Conservation (phyloP, 1,284 basidiomycete species). For the Flammula alnicola region DNA sequence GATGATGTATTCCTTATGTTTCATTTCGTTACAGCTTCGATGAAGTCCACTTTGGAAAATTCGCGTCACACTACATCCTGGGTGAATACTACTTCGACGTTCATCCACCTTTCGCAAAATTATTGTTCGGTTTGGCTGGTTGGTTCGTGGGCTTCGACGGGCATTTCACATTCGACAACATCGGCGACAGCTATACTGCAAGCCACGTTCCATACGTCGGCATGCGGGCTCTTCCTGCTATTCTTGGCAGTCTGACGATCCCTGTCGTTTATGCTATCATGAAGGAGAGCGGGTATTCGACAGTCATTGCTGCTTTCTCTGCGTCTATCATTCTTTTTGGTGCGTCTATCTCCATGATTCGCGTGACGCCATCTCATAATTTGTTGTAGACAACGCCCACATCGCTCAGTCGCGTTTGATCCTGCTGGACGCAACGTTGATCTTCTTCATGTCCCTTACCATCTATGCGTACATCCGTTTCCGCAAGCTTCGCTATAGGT, state of each 20-base stretch:
- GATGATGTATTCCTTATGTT: not conserved
- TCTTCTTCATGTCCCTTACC: slow-evolving; percentile 95
- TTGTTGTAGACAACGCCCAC: slow-evolving; percentile 87
- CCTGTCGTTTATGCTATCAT: slow-evolving; percentile 95
- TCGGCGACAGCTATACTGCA: slow-evolving; percentile 91
- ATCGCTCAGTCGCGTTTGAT: slow-evolving; percentile 95
- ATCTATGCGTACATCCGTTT: slow-evolving; percentile 97
- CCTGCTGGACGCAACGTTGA: slow-evolving; percentile 91
- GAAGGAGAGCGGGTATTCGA: slow-evolving; percentile 96
- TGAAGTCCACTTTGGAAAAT: slow-evolving; percentile 96
- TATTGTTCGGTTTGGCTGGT: slow-evolving; percentile 90
- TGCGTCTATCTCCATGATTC: slow-evolving; percentile 40
- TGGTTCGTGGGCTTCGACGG: slow-evolving; percentile 98
- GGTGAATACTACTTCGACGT: slow-evolving; percentile 99
- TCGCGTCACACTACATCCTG: slow-evolving; percentile 89
- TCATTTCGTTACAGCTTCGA: slow-evolving; percentile 74
- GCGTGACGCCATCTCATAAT: slow-evolving; percentile 9
- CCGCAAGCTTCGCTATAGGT: slow-evolving; percentile 93
- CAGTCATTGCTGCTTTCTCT: slow-evolving; percentile 87
- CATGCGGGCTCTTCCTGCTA: slow-evolving; percentile 90
- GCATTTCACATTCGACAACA: slow-evolving; percentile 91
- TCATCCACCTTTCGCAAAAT: slow-evolving; percentile 95
- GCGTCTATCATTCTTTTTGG: slow-evolving; percentile 87
- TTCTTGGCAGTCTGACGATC: slow-evolving; percentile 88
- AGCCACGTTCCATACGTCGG: slow-evolving; percentile 93